These are phyloP conservation scores for Colletotrichum simmondsii DNA, from an alignment of 2,329 filamentous ascomycete species.

Conservation along the genomic window DNA sequence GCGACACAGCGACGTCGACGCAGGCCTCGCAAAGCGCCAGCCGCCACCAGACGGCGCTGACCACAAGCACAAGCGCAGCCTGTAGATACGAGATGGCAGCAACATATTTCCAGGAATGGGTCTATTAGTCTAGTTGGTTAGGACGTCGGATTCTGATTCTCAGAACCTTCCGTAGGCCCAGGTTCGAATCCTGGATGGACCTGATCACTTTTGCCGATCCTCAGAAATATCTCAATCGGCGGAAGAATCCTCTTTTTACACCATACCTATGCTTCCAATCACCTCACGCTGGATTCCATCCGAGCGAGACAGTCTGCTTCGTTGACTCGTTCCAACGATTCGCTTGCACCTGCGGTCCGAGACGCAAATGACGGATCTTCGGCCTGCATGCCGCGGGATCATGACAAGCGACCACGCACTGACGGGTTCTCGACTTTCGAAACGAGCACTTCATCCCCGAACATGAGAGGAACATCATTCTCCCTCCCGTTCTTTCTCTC, in stretches of 20 bases:
- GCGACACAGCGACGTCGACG: neutral
- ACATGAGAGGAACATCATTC: constrained; percentile 20
- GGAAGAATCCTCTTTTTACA: neutral
- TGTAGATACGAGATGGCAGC: accelerated
- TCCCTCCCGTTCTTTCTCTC: neutral
- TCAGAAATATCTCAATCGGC: neutral
- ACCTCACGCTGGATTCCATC: neutral
- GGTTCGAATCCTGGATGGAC: constrained; percentile 36
- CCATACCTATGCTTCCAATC: neutral
- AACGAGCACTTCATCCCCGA: constrained; percentile 29
- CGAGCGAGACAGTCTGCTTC: neutral
- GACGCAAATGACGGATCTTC: neutral
- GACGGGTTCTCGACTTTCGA: constrained; percentile 4
- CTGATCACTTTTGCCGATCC: constrained; percentile 1
- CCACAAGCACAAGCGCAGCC: too few species aligned
- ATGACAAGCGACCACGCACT: constrained; percentile 11
- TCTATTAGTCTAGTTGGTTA: constrained; percentile 36
- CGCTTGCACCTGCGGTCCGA: neutral
- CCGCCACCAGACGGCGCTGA: too few species aligned
- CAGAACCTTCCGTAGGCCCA: constrained; percentile 31
- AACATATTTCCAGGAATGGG: neutral
- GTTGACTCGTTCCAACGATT: neutral
- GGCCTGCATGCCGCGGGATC: neutral
- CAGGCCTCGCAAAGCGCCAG: neutral
- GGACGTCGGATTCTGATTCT: constrained; percentile 34